Base-by-base conservation (phyloP, 192 early-diverging fungal genomes). In the Bifiguratus adelaidae region DNA sequence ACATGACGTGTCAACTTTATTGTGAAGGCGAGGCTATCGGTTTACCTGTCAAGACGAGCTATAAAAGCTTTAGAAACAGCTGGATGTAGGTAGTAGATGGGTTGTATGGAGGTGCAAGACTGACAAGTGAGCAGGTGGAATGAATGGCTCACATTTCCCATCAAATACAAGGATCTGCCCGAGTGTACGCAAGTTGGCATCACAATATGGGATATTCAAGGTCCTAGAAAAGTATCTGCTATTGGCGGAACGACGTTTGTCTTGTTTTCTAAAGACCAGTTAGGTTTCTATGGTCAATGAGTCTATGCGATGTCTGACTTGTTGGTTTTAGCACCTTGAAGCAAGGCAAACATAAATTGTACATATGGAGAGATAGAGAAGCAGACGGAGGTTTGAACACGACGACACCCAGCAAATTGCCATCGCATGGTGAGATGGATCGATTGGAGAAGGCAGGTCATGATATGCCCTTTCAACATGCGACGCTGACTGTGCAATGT, bases 131-230 rank as follows among this genome's bases (percentile, higher is more conserved):
- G 12, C 52, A 86, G 82, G 20, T 95, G 91, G 91, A 83, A 91
- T 61, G 92, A 97, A 70, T 95, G 95, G 92, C 59, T 97, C 8
- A 63, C 70, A 13, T 71, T 97, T 24, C 95, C 95, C 4, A 67
- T 92, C 41, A 86, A 83, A 56, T 92, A 89, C 65, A 61, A 77
- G 5, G 91, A 95, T 56, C 60, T 97, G 21, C 85, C 92, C 0
- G 51, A 75, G 7, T 71, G 73, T 22, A 69, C 90, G 0, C 75
- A 81, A 43, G 59, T 92, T 22, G 65, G 63, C 15, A 70, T 95
- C 32, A 85, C 77, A 3, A 72, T 95, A 8, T 95, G 88, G 88
- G 81, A 88, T 48, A 73, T 78, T 44, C 59, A 74, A 19, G 81
- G 80, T 0, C 88, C 91, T 41, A 60, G 84, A 42, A 82, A 86